These are phyloP conservation scores for Cryphonectria naterciae DNA, from an alignment of 2,329 filamentous ascomycete genomes.

Conservation along the genomic window DNA sequence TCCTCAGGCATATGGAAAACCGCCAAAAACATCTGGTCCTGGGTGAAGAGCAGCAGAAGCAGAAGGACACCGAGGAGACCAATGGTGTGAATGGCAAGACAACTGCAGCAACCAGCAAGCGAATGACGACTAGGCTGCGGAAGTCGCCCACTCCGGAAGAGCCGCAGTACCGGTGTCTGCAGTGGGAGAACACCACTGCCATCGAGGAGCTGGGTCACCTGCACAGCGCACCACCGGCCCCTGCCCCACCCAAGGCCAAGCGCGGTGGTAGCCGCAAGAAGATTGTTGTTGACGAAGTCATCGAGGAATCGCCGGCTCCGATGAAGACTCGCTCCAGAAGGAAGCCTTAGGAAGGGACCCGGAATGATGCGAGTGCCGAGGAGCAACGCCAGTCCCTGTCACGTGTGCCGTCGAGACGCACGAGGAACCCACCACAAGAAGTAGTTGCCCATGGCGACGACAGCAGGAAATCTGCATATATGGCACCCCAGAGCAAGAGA, in stretches of 20 bases:
- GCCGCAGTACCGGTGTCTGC: slow-evolving; percentile 53
- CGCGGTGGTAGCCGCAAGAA: slow-evolving; percentile 55
- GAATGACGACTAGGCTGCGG: slow-evolving; percentile 53
- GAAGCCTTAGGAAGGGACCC: slow-evolving; percentile 10
- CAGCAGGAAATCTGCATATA: background rate
- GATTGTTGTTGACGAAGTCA: slow-evolving; percentile 35
- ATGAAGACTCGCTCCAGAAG: slow-evolving; percentile 29
- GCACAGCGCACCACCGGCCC: slow-evolving; percentile 59
- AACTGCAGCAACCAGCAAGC: slow-evolving; percentile 36
- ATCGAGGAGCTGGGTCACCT: slow-evolving; percentile 61
- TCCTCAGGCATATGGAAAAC: slow-evolving; percentile 78
- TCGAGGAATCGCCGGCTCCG: slow-evolving; percentile 20
- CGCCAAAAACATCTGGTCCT: slow-evolving; percentile 72
- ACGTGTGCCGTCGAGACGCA: background rate
- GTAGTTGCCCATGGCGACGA: background rate
- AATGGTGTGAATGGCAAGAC: slow-evolving; percentile 35
- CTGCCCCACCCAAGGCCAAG: slow-evolving; percentile 52
- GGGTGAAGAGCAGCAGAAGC: slow-evolving; percentile 46
- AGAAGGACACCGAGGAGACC: slow-evolving; percentile 28
- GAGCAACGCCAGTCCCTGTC: background rate
- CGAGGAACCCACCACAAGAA: background rate
- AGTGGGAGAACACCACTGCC: slow-evolving; percentile 61
- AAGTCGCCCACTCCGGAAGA: slow-evolving; percentile 52
- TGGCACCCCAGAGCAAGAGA: background rate
- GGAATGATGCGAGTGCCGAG: background rate